These are phyloP conservation scores for Alopecurus myosuroides DNA, from an alignment of 176 grass and related monocot species.

Conservation along the genomic window DNA sequence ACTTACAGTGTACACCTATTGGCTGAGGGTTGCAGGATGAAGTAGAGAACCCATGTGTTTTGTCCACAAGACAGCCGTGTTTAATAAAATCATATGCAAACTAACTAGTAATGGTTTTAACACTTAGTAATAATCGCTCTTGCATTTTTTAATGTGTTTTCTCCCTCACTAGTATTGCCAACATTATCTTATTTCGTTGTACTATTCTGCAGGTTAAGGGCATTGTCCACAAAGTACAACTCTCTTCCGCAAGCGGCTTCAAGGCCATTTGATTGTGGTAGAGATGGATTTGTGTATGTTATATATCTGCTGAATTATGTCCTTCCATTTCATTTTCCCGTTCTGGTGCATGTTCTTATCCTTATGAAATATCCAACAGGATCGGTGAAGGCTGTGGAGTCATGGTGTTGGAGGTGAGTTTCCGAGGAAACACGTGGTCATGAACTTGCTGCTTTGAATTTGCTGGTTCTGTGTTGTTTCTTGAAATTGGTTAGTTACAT, in stretches of 20 bases:
- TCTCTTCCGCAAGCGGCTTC: constrained; percentile 57
- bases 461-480: not conserved
- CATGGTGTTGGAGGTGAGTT: constrained; percentile 95
- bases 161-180: not conserved
- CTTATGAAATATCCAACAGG: constrained; percentile 43
- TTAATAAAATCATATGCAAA: not conserved
- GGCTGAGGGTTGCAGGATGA: not conserved
- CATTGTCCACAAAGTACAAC: constrained; percentile 80
- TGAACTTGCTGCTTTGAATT: not conserved
- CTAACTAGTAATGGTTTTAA: not conserved
- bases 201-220: constrained; percentile 58
- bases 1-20: not conserved
- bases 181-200: not conserved
- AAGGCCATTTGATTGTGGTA: constrained; percentile 84
- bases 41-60: not conserved
- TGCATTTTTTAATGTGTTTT: not conserved
- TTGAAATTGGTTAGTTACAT: not conserved
- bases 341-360: constrained; percentile 6
- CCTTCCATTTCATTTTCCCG: not conserved
- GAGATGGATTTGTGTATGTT: constrained; percentile 98
- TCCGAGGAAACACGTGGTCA: not conserved
- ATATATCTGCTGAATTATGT: not conserved
- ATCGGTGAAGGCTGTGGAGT: constrained; percentile 95
- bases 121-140: not conserved
- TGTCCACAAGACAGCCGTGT: not conserved